Percentiles rank a stretch among this genome's conserved stretches.
Evolutionary conservation across 2,329 filamentous ascomycete genomes (phyloP).

Genomic region (Oidium heveae): DNA sequence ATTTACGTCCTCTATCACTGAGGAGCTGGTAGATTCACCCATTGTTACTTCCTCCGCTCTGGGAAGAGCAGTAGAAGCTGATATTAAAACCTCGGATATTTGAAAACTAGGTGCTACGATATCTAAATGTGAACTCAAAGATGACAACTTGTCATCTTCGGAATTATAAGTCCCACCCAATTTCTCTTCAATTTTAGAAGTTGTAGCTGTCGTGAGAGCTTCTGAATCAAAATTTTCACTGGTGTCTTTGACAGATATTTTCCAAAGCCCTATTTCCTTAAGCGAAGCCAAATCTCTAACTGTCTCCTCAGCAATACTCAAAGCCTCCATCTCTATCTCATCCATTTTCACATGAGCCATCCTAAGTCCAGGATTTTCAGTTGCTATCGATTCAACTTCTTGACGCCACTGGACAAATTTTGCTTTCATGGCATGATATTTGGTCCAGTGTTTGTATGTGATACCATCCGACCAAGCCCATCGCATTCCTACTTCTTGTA

Average conservation of each 20-base stretch:
- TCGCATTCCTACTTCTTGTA: conserved; percentile 46
- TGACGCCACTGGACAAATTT: conserved; percentile 66
- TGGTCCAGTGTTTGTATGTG: conserved; percentile 92
- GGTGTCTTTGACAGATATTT: conserved; percentile 48
- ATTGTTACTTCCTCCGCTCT: too few relatives aligned
- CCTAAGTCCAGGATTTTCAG: conserved; percentile 44
- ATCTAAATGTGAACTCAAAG: too few relatives aligned
- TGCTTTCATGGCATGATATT: conserved; percentile 69
- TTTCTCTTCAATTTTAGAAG: too few relatives aligned
- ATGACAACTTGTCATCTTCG: too few relatives aligned
- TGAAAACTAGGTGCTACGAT: too few relatives aligned
- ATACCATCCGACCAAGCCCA: conserved; percentile 94
- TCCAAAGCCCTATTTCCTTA: conserved; percentile 67
- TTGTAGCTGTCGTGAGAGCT: too few relatives aligned
- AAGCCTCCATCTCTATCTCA: conserved; percentile 51
- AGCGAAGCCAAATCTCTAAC: conserved; percentile 58
- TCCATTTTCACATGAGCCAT: conserved; percentile 41
- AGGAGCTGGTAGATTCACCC: too few relatives aligned
- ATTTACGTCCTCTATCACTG: too few relatives aligned
- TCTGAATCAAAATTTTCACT: conserved; percentile 40
- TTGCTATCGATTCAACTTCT: conserved; percentile 53
- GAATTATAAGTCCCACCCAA: too few relatives aligned
- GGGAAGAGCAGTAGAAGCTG: too few relatives aligned
- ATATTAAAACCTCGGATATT: too few relatives aligned
- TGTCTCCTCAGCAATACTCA: conserved; percentile 52